Conservation (phyloP, 2,329 filamentous ascomycete genomes). For the Aspergillus oerlinghausenensis region DNA sequence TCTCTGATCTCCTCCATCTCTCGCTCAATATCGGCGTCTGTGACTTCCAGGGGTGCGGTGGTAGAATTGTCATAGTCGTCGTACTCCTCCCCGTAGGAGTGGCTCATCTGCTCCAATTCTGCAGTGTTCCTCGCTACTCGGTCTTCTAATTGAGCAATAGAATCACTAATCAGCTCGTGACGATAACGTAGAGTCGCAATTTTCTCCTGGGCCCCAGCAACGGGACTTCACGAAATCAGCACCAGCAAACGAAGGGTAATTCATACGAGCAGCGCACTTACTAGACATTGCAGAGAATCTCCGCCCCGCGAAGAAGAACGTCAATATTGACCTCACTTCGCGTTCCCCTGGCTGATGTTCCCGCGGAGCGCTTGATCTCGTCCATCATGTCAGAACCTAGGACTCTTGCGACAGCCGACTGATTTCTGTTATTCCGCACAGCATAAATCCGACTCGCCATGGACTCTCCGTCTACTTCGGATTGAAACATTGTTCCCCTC, state of each 20-base stretch:
- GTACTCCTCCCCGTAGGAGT: slow-evolving; percentile 51
- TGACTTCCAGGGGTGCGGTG: slow-evolving; percentile 27
- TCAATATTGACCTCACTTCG: slow-evolving; percentile 79
- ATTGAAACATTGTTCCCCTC: slow-evolving; percentile 48
- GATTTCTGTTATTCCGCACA: slow-evolving; percentile 59
- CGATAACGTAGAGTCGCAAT: slow-evolving; percentile 69
- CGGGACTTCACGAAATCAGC: slow-evolving; percentile 47
- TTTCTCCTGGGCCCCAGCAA: slow-evolving; percentile 71
- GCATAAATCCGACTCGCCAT: slow-evolving; percentile 44
- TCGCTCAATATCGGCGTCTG: slow-evolving; percentile 40
- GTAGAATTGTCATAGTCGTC: slow-evolving; percentile 49
- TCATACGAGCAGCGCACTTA: slow-evolving; percentile 31
- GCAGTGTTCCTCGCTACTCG: slow-evolving; percentile 72
- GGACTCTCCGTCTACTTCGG: slow-evolving; percentile 34
- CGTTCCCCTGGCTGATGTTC: slow-evolving; percentile 48
- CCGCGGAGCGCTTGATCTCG: slow-evolving; percentile 62
- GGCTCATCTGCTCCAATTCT: slow-evolving; percentile 69
- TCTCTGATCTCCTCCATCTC: slow-evolving; percentile 55
- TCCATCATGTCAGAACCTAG: slow-evolving; percentile 83
- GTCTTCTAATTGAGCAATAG: slow-evolving; percentile 73
- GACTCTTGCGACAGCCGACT: slow-evolving; percentile 82
- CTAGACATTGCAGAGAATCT: slow-evolving; percentile 88
- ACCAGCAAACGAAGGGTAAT: background rate
- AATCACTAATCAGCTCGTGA: slow-evolving; percentile 66
- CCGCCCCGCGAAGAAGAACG: slow-evolving; percentile 75